Evolutionary conservation across 345 rosid species (phyloP), one percentile per base, ranked within the genome.

Genomic region (Aquilaria sinensis): DNA sequence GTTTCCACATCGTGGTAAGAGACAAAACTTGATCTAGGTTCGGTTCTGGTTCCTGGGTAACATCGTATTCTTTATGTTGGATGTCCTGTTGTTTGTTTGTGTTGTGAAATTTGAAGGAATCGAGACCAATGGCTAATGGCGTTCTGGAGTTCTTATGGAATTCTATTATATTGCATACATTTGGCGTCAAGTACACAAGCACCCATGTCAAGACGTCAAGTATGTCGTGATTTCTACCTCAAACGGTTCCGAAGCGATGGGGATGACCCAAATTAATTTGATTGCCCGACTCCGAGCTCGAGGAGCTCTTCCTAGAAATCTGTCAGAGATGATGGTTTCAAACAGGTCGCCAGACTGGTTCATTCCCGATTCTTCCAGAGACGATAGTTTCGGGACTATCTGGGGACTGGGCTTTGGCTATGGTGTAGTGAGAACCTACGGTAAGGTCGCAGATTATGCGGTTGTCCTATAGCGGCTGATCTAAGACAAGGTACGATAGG

Each of bases 171-270:
- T 71, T 94, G 71, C 99, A 94, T 61, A 94, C 99, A 2, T 94
- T 94, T 68, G 99, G 97, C 2, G 97, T 90, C 13, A 79, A 78
- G 32, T 78, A 85, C 63, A 73, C 63, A 73, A 85, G 29, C 99
- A 94, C 72, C 92, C 96, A 9, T 94, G 99, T 74, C 99, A 94
- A 66, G 83, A 72, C 1, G 95, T 79, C 3, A 90, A 88, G 70
- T 74, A 90, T 63, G 83, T 90, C n/a, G 82, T 94, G 1, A 88
- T 94, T 16, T 97, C 99, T 14, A 96, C 99, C 1, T 94, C 86
- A 63, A 49, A 90, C 16, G 57, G 86, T 50, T 90, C 95, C 76
- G 89, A 56, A 53, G 85, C 80, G 51, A 23, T 90, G 16, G 69
- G 57, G 51, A 76, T 53, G 58, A 87, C 94, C 23, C 23, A 16